Base-by-base conservation (phyloP, 1,139 yeast species). In the Saccharomyces pastorianus region DNA sequence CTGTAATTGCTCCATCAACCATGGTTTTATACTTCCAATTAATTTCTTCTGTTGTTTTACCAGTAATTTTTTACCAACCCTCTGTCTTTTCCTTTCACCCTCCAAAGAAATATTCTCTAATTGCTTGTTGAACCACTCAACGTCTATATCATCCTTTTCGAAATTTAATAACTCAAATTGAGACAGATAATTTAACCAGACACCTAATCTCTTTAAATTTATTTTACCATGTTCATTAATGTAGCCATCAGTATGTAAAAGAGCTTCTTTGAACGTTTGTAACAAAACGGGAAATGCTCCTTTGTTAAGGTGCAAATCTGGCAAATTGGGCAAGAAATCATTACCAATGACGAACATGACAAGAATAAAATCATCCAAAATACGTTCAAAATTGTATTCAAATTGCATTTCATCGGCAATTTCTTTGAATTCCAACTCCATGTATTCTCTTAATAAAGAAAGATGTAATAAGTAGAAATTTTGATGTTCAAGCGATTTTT, bases 251-350 rank as follows among this genome's bases (percentile, higher is more conserved):
- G 84, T 74, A 57, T 79, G 80, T 61, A 80, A 78, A 65, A 93
- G 76, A 25, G 91, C 83, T 64, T 84, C 84, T 67, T 90, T 93
- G 74, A 95, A 93, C 13, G 96, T 86, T 59, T 85, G 88, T 62
- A 93, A 76, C 64, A 95, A 78, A 46, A 90, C 79, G 13, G 98
- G 96, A 74, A 95, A 86, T 0, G 99, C 99, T 63, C 98, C 98
- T 64, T 91, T 93, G 67, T 90, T 91, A 63, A 95, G 80, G 70
- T 88, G 90, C 65, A 95, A 76, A 69, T 91, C 96, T 1, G 99
- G 99, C 64, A 95, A 79, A 68, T 93, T 89, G n/a, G 99, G 99
- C 66, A 95, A 79, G 82, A 95, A 95, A 79, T 95, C 99, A 68
- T 95, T 95, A 64, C 99, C 99, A 65, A 95, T 88, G 57, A 93